Percentiles rank a stretch among this genome's conserved stretches.
Conservation (phyloP, 2,329 filamentous ascomycete species). For the Ophiocordyceps sinensis region DNA sequence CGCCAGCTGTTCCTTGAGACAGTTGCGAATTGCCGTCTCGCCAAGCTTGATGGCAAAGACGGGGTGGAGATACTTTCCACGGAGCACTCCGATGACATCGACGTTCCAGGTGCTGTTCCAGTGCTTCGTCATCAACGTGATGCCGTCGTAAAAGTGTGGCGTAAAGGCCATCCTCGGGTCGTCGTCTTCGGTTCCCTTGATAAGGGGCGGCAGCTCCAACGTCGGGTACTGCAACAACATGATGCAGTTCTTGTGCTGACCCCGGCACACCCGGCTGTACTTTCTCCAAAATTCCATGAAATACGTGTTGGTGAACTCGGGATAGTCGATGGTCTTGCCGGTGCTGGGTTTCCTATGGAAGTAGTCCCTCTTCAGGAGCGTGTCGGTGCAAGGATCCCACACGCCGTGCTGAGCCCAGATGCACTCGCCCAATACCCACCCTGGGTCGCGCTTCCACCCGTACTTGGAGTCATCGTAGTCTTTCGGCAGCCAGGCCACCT, state of each 20-base stretch:
- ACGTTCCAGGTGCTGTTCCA: conserved; percentile 98
- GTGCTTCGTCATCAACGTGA: conserved; percentile 94
- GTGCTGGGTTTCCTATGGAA: conserved; percentile 67
- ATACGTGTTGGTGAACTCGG: conserved; percentile 79
- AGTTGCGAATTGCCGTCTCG: conserved; percentile 87
- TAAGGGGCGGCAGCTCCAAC: conserved; percentile 74
- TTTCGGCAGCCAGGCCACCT: conserved; percentile 68
- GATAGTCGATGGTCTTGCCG: conserved; percentile 62
- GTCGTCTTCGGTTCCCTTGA: conserved; percentile 80
- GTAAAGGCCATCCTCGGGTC: conserved; percentile 85
- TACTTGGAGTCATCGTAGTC: conserved; percentile 78
- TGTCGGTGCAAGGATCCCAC: conserved; percentile 73
- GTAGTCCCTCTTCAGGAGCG: conserved; percentile 70
- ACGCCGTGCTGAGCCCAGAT: conserved; percentile 95
- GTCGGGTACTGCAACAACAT: conserved; percentile 87
- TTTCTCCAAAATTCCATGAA: conserved; percentile 76
- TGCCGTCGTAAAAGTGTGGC: conserved; percentile 91
- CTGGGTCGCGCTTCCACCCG: conserved; percentile 75
- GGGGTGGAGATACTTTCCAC: conserved; percentile 76
- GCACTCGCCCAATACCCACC: conserved; percentile 88
- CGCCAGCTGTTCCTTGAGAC: conserved; percentile 73
- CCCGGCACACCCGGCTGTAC: conserved; percentile 61
- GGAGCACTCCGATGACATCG: conserved; percentile 81
- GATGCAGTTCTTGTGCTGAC: conserved; percentile 64
- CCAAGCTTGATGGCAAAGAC: conserved; percentile 88